phyloP scores from a whole-genome alignment of 2,329 filamentous ascomycete genomes.

The Fusarium tricinctum region DNA sequence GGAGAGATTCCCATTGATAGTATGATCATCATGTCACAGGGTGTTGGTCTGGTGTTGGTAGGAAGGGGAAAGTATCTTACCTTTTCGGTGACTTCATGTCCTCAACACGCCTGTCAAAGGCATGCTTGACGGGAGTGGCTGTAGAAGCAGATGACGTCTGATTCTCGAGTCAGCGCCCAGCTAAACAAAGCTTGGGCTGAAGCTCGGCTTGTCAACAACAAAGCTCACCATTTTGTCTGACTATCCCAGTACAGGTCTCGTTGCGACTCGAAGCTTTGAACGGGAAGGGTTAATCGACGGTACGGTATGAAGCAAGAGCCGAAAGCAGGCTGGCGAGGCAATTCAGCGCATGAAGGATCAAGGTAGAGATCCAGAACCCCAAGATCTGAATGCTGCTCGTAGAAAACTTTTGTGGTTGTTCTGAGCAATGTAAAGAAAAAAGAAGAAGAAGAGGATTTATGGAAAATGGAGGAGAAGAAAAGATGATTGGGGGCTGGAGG shows the following conservation, averaged over 20 bases:
- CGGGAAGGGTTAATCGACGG: slow-evolving; percentile 21
- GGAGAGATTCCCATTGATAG: slow-evolving; percentile 99
- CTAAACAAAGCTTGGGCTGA: slow-evolving; percentile 25
- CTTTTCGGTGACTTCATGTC: slow-evolving; percentile 90
- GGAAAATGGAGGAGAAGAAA: slow-evolving; percentile 45
- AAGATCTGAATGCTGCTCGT: slow-evolving; percentile 33
- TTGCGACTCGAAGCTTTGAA: slow-evolving; percentile 36
- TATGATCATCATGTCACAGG: slow-evolving; percentile 78
- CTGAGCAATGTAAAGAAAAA: slow-evolving; percentile 33
- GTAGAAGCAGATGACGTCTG: slow-evolving; percentile 81
- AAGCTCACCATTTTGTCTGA: slow-evolving; percentile 47
- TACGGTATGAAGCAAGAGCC: slow-evolving; percentile 36
- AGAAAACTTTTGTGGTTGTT: slow-evolving; percentile 17
- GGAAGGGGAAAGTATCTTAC: slow-evolving; percentile 67
- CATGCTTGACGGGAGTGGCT: slow-evolving; percentile 76
- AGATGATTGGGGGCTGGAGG: slow-evolving; percentile 48
- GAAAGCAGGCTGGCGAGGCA: slow-evolving; percentile 33
- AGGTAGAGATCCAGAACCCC: slow-evolving; percentile 44
- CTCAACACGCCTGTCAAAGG: slow-evolving; percentile 85
- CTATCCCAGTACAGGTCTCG: slow-evolving; percentile 17
- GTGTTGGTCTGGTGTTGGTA: slow-evolving; percentile 1
- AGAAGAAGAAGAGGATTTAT: slow-evolving; percentile 37
- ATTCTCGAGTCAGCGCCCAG: slow-evolving; percentile 35
- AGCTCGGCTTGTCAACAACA: slow-evolving; percentile 21
- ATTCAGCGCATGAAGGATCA: slow-evolving; percentile 46